Evolutionary conservation across 192 early-diverging fungal genomes (phyloP).

Genomic region (Rhizophagus sp.): DNA sequence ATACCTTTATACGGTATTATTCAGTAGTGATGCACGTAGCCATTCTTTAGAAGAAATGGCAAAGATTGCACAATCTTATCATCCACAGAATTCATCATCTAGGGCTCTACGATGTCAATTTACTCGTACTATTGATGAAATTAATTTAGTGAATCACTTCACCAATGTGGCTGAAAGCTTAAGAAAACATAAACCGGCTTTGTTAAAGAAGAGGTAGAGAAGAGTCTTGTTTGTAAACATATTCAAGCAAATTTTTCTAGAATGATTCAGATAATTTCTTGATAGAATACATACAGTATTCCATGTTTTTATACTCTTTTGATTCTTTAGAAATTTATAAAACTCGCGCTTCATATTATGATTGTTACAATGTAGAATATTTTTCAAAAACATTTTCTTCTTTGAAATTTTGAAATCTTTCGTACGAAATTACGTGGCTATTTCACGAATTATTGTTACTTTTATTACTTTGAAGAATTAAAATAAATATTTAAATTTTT

Average conservation of each 20-base stretch:
- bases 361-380: no score
- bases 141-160: slow-evolving; percentile 5
- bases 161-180: slow-evolving; percentile 12
- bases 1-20: slow-evolving; percentile 20
- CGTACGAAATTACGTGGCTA: no score
- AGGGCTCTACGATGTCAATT: slow-evolving; percentile 2
- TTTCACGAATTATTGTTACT: no score
- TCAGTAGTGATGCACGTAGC: background rate
- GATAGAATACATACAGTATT: no score
- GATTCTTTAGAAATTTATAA: no score
- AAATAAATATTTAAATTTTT: no score
- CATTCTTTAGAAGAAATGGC: slow-evolving; percentile 17
- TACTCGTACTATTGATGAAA: background rate
- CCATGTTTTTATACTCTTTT: no score
- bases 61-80: slow-evolving; percentile 10
- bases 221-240: background rate
- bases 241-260: background rate
- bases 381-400: no score
- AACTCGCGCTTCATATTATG: no score
- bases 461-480: no score
- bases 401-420: no score
- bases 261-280: no score
- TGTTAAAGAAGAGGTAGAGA: background rate
- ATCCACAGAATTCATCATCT: background rate
- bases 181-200: background rate